Conservation (phyloP, 306 rosid species). For the Styphnolobium japonicum region DNA sequence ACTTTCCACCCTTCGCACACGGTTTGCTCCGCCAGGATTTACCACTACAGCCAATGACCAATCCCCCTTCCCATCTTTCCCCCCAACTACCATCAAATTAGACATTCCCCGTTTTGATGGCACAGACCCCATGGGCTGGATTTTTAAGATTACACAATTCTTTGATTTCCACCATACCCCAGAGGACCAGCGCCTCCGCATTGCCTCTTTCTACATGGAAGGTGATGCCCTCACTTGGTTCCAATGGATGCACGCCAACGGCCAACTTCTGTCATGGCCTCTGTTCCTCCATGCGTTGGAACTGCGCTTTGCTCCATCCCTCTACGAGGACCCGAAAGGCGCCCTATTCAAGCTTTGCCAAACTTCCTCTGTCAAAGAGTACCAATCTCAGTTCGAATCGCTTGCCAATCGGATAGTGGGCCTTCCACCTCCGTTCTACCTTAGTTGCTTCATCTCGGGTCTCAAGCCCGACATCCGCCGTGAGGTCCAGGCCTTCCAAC, state of each 20-base stretch:
- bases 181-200: neutral
- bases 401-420: neutral
- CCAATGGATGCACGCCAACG: neutral
- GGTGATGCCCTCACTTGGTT: neutral
- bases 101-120: too few relatives aligned
- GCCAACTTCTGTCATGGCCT: neutral
- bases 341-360: neutral
- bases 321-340: neutral
- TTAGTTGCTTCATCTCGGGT: too few relatives aligned
- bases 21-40: too few relatives aligned
- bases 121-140: too few relatives aligned
- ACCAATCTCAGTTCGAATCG: neutral
- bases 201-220: neutral
- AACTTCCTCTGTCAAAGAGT: neutral
- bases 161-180: neutral
- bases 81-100: too few relatives aligned
- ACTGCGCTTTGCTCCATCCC: neutral
- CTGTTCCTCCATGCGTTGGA: neutral
- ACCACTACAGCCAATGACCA: too few relatives aligned
- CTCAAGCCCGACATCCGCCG: too few relatives aligned
- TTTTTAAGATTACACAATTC: neutral
- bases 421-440: too few relatives aligned
- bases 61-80: too few relatives aligned
- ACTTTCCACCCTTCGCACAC: too few relatives aligned
- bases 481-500: too few relatives aligned